These are phyloP conservation scores for Strobilomyces confusus DNA, from an alignment of 768 basidiomycete genomes.

Conservation along the genomic window DNA sequence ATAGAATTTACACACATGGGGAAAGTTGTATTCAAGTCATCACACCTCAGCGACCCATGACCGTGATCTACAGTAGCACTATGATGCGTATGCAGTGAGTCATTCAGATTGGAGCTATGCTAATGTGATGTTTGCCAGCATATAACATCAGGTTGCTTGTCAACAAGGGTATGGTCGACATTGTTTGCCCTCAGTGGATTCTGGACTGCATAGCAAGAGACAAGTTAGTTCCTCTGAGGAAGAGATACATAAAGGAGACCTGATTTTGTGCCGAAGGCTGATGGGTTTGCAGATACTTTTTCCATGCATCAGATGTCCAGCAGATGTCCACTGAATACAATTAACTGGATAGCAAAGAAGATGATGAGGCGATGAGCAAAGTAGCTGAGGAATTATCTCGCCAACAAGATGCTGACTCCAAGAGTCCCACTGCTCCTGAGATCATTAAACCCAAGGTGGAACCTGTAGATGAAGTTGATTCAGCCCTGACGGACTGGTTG, in stretches of 20 bases:
- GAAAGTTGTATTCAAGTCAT: constrained; percentile 62
- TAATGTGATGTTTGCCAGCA: constrained; percentile 37
- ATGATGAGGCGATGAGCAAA: constrained; percentile 26
- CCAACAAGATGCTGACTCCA: constrained; percentile 16
- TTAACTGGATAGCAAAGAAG: constrained; percentile 36
- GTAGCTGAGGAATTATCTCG: constrained; percentile 4
- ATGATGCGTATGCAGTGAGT: constrained; percentile 54
- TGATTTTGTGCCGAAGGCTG: not conserved
- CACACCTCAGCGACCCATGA: constrained; percentile 46
- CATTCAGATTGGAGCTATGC: not conserved
- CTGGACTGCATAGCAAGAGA: constrained; percentile 65
- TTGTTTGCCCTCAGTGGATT: constrained; percentile 82
- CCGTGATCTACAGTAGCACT: constrained; percentile 67
- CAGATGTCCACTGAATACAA: constrained; percentile 50
- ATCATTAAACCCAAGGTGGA: constrained; percentile 19
- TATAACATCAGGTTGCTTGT: constrained; percentile 70
- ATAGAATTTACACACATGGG: constrained; percentile 68
- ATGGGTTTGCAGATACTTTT: constrained; percentile 59
- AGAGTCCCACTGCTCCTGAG: not conserved
- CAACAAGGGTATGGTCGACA: constrained; percentile 64
- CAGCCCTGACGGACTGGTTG: constrained; percentile 58
- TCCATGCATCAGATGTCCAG: constrained; percentile 59
- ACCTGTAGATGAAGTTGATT: constrained; percentile 39
- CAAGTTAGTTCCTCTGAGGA: constrained; percentile 54
- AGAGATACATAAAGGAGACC: constrained; percentile 47